Evolutionary conservation across 176 grass and related monocot genomes (phyloP).

Genomic region (Triticum monococcum): DNA sequence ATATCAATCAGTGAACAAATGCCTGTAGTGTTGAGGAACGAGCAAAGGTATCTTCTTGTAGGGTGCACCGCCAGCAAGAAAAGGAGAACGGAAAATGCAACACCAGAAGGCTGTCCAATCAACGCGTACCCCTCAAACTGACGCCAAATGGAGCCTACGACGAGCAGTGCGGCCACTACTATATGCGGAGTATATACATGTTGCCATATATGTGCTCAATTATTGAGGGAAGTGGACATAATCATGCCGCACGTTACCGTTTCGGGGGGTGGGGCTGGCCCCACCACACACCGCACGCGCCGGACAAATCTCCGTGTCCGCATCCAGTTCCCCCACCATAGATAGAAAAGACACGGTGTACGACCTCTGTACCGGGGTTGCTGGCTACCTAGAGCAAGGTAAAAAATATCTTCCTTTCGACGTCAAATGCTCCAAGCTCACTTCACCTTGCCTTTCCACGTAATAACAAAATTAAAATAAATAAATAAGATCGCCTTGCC

Average conservation of each 20-base stretch:
- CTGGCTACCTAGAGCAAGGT: not conserved
- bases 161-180: not conserved
- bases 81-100: not conserved
- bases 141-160: not conserved
- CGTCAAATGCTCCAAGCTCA: too few species aligned
- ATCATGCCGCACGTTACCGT: constrained; percentile 23
- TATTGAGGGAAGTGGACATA: constrained; percentile 16
- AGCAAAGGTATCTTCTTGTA: too few species aligned
- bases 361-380: not conserved
- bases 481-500: too few species aligned
- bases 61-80: too few species aligned
- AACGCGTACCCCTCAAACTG: not conserved
- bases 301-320: not conserved
- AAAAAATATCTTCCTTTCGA: not conserved
- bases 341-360: not conserved
- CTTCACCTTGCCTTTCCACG: too few species aligned
- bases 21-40: too few species aligned
- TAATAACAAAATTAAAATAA: too few species aligned
- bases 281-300: not conserved
- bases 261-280: constrained; percentile 14
- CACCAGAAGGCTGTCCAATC: not conserved
- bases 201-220: constrained; percentile 12
- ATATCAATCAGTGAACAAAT: too few species aligned
- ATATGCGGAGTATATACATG: not conserved
- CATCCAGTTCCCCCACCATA: not conserved